Evolutionary conservation across 139 green algal genomes (phyloP).

Genomic region (Chlamydomonas incerta): DNA sequence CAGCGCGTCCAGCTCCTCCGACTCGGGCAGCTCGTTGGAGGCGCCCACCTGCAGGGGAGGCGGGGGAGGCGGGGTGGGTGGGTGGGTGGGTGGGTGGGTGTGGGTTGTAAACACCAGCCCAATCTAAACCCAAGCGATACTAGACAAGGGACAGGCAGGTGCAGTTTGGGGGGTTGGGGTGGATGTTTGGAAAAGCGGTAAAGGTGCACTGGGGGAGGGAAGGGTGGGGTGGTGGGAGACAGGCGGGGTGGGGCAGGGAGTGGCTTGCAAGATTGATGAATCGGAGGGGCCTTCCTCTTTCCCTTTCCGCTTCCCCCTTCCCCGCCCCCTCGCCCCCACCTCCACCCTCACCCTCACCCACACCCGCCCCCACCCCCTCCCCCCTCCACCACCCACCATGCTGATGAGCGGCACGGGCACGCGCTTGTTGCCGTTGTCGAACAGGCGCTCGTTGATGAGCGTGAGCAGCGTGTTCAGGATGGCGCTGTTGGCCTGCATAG

Average conservation of each 20-base stretch:
- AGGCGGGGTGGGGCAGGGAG: too few relatives aligned
- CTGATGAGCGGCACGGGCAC: slow-evolving; percentile 61
- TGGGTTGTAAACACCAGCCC: too few relatives aligned
- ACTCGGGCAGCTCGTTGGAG: slow-evolving; percentile 91
- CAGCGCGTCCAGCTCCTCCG: slow-evolving; percentile 90
- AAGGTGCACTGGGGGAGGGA: too few relatives aligned
- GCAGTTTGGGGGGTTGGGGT: too few relatives aligned
- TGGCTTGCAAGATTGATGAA: too few relatives aligned
- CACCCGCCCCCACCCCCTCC: neutral
- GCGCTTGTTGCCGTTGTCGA: slow-evolving; percentile 90
- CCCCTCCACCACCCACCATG: slow-evolving; percentile 5
- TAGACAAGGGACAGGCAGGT: too few relatives aligned
- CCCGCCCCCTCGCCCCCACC: neutral
- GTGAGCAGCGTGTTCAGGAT: slow-evolving; percentile 96
- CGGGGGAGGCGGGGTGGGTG: neutral
- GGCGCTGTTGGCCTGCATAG: slow-evolving; percentile 85
- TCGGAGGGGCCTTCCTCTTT: too few relatives aligned
- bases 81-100: neutral
- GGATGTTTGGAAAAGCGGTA: too few relatives aligned
- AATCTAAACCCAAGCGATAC: too few relatives aligned
- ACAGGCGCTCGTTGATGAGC: slow-evolving; percentile 94
- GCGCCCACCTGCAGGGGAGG: slow-evolving; percentile 65
- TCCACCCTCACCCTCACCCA: neutral
- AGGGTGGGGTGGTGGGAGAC: too few relatives aligned
- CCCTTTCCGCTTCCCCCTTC: neutral